Evolutionary conservation across 257 asterid species (phyloP), one percentile per base, ranked within the genome.

Genomic region (Solanum sejunctum): DNA sequence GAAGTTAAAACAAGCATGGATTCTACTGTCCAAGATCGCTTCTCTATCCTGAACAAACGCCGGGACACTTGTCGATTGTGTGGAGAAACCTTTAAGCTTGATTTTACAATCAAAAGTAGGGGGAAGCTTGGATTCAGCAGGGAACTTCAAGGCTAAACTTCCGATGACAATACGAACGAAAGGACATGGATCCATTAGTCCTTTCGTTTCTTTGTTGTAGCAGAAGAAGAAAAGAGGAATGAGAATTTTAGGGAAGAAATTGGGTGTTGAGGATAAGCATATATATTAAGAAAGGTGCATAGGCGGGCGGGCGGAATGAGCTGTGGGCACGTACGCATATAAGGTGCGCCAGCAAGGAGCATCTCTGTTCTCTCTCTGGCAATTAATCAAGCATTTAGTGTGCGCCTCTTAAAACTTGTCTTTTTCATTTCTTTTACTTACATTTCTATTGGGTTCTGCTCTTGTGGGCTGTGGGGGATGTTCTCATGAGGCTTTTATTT

Each of bases 141-240:
- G 87, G 3, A 90, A 86, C 72, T 36, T 90, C 84, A 95, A 51
- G 0, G 95, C 96, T 54, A 95, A 86, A 70, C 92, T 91, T 18
- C 91, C 94, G 9, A 94, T 84, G 2, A 91, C 92, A 79, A 95
- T 91, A 45, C 99, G 96, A 39, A 94, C 91, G 71, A 92, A 97
- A 73, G 98, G 96, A 85, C 99, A 95, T 1, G 99, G 99, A 93
- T 97, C 99, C 99, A 97, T 97, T 21, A 20, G 43, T 64, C 60
- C 82, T 81, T 47, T 84, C 86, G 39, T 47, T 16, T 20, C 15
- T 11, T 63, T 12, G 41, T 17, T 26, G 7, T 21, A 12, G 7
- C 3, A 23, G 43, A 20, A 20, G 73, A 41, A 20, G 52, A 8
- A 0, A 3, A 47, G 12, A 32, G 66, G 39, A 7, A 43, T 8